These are phyloP conservation scores for Metroxylon sagu DNA, from an alignment of 176 grass and related monocot genomes.

Conservation along the genomic window DNA sequence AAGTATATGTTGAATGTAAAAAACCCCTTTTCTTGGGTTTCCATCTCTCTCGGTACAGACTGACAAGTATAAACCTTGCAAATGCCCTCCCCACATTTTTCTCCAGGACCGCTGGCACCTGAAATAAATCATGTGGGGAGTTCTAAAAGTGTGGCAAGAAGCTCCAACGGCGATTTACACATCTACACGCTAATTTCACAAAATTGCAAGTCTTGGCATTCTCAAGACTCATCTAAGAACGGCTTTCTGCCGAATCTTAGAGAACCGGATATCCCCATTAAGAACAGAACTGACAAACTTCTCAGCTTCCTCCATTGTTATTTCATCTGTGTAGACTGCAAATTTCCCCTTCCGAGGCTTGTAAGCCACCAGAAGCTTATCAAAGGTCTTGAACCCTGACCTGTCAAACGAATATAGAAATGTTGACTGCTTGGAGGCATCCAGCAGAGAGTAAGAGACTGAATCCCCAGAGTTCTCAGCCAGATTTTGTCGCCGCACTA, in stretches of 20 bases:
- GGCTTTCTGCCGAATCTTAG: constrained; percentile 37
- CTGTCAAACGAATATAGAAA: constrained; percentile 62
- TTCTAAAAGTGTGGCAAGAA: too few relatives aligned
- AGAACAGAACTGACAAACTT: constrained; percentile 63
- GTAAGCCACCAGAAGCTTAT: constrained; percentile 67
- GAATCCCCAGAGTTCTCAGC: constrained; percentile 22
- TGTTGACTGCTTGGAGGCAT: constrained; percentile 49
- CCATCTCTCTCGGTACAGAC: too few relatives aligned
- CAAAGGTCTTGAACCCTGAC: constrained; percentile 37
- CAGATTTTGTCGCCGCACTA: constrained; percentile 49
- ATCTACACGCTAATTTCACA: too few relatives aligned
- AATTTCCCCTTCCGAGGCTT: constrained; percentile 61
- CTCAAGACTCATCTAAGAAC: constrained; percentile 30
- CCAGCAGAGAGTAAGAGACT: constrained; percentile 50
- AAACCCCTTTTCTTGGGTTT: too few relatives aligned
- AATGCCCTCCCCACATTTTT: too few relatives aligned
- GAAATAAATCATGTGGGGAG: too few relatives aligned
- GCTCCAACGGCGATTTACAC: too few relatives aligned
- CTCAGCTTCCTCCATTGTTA: constrained; percentile 71
- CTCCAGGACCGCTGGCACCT: too few relatives aligned
- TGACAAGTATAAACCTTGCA: too few relatives aligned
- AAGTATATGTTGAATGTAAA: too few relatives aligned
- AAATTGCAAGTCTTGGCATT: too few relatives aligned
- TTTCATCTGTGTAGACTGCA: constrained; percentile 23
- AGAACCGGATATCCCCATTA: constrained; percentile 69